A percentile compares a stretch with the other conserved stretches of the same genome.
Conservation (phyloP, 2,329 filamentous ascomycete genomes). For the Hortaea sp. region DNA sequence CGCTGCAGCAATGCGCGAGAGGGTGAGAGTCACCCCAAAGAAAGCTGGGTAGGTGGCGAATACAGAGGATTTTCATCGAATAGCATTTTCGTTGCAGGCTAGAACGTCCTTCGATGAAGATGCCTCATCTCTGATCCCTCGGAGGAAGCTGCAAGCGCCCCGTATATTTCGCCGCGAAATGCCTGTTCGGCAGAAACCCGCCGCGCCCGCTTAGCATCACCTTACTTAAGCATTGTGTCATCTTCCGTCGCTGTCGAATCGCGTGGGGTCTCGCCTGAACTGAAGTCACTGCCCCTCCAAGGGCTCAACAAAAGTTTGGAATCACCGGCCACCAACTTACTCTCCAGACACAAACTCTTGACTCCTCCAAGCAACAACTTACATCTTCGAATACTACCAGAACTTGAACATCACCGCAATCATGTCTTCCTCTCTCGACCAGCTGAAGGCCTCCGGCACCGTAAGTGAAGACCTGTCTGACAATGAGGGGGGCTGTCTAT, state of each 20-base stretch:
- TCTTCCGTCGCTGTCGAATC: too few relatives aligned
- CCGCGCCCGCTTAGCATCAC: not conserved
- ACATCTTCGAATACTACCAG: not conserved
- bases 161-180: not conserved
- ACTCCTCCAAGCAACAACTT: not conserved
- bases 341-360: not conserved
- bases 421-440: constrained; percentile 87
- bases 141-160: not conserved
- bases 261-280: not conserved
- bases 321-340: not conserved
- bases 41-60: not conserved
- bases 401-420: constrained; percentile 5
- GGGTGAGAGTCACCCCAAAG: not conserved
- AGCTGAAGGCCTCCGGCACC: constrained; percentile 94
- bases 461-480: constrained; percentile 47
- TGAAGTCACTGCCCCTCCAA: not conserved
- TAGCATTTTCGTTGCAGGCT: not conserved
- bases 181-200: not conserved
- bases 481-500: not conserved
- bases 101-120: not conserved
- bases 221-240: not conserved
- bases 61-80: not conserved
- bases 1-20: not conserved
- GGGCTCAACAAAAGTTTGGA: not conserved
- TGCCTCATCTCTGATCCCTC: not conserved